Evolutionary conservation across 2,329 filamentous ascomycete species (phyloP).

Genomic region (Onygenales sp.): DNA sequence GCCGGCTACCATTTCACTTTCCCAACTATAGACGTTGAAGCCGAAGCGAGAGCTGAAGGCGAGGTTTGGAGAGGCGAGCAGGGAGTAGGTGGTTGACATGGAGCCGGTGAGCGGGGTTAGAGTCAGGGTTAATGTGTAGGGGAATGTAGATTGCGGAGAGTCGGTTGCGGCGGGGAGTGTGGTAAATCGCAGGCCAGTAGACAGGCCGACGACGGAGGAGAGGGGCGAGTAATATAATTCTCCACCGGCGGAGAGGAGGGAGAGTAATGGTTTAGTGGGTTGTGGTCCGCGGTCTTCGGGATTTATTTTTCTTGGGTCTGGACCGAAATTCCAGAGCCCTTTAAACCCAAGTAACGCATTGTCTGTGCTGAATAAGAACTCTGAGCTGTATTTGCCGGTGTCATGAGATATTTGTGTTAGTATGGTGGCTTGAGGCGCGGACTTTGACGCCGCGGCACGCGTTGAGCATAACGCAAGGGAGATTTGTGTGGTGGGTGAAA

Average conservation of each 20-base stretch:
- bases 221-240: conserved; percentile 93
- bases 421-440: conserved; percentile 35
- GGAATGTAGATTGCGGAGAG: conserved; percentile 58
- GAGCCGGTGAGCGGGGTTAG: conserved; percentile 92
- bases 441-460: conserved; percentile 31
- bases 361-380: conserved; percentile 87
- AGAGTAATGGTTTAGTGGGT: conserved; percentile 51
- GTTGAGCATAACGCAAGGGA: conserved; percentile 53
- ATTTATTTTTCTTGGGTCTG: conserved; percentile 39
- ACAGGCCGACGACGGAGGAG: conserved; percentile 89
- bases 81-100: conserved; percentile 81
- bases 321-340: conserved; percentile 90
- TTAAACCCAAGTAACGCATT: conserved; percentile 79
- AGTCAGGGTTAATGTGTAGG: conserved; percentile 86
- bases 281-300: not conserved
- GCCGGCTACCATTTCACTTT: conserved; percentile 84
- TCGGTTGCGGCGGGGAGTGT: conserved; percentile 56
- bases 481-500: conserved; percentile 68
- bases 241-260: conserved; percentile 80
- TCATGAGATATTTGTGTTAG: conserved; percentile 54
- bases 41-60: conserved; percentile 85
- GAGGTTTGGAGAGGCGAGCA: conserved; percentile 73
- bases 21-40: conserved; percentile 97
- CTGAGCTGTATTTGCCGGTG: conserved; percentile 74
- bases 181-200: conserved; percentile 78